These are phyloP conservation scores for Backusella parvicylindrica DNA, from an alignment of 192 early-diverging fungal genomes.

Conservation along the genomic window DNA sequence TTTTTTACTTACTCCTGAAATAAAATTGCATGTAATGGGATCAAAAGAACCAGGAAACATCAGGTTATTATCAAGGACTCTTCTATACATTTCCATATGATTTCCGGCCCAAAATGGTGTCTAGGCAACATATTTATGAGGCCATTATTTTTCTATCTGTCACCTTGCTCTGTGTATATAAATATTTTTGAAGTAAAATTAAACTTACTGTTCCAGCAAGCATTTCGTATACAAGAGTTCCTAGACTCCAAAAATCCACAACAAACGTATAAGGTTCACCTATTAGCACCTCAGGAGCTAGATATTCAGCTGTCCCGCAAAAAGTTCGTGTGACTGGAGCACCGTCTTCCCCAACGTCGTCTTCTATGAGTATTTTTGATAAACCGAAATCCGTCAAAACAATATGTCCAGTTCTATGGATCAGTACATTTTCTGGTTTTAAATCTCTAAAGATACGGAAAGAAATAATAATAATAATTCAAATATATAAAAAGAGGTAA, in stretches of 20 bases:
- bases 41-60: slow-evolving; percentile 46
- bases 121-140: slow-evolving; percentile 16
- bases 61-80: slow-evolving; percentile 48
- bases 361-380: slow-evolving; percentile 48
- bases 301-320: slow-evolving; percentile 85
- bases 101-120: slow-evolving; percentile 61
- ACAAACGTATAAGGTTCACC: slow-evolving; percentile 70
- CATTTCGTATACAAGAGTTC: slow-evolving; percentile 76
- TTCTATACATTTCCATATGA: slow-evolving; percentile 52
- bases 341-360: slow-evolving; percentile 36
- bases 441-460: slow-evolving; percentile 45
- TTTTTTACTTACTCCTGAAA: slow-evolving; percentile 40
- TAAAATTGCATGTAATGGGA: slow-evolving; percentile 37
- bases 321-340: slow-evolving; percentile 70
- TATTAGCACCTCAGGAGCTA: slow-evolving; percentile 82
- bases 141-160: background rate
- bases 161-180: background rate
- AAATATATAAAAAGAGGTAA: background rate
- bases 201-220: slow-evolving; percentile 51
- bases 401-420: slow-evolving; percentile 69
- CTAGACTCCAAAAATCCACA: slow-evolving; percentile 83
- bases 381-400: slow-evolving; percentile 76
- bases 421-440: slow-evolving; percentile 69
- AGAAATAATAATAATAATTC: background rate
- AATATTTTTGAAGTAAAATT: background rate